Percentiles rank a stretch among this genome's conserved stretches.
Evolutionary conservation across 345 rosid species (phyloP).

Genomic region (Syzygium jambos): DNA sequence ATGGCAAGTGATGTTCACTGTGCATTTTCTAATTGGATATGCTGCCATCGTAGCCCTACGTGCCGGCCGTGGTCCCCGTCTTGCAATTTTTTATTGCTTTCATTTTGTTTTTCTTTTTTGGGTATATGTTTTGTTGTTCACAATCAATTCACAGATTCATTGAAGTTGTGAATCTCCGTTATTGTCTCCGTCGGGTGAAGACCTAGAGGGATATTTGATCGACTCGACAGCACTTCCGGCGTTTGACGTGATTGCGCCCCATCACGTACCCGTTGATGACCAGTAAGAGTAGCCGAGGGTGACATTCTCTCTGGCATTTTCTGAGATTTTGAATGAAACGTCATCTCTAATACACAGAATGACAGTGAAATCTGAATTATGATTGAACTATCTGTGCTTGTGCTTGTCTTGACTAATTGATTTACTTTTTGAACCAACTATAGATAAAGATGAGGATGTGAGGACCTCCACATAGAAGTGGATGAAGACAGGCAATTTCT

Average conservation of each 20-base stretch:
- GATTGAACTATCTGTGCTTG: too few relatives aligned
- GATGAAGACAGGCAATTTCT: too few relatives aligned
- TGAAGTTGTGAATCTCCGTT: neutral
- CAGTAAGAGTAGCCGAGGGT: rapidly evolving
- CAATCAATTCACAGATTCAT: neutral
- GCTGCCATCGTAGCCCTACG: too few relatives aligned
- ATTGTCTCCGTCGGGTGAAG: neutral
- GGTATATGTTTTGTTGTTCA: neutral
- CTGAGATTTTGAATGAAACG: neutral
- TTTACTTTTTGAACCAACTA: too few relatives aligned
- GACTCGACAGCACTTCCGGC: neutral
- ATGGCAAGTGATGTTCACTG: neutral
- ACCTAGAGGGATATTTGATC: neutral
- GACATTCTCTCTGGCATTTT: neutral
- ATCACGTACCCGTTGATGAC: neutral
- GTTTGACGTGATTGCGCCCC: neutral
- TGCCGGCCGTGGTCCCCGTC: neutral
- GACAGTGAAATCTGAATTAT: neutral
- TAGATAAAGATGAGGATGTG: too few relatives aligned
- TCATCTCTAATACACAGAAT: neutral
- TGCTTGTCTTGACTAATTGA: too few relatives aligned
- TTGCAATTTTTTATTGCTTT: neutral
- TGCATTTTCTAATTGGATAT: neutral
- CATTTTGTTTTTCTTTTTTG: neutral
- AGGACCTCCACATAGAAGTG: too few relatives aligned